Evolutionary conservation across 2,329 filamentous ascomycete species (phyloP), one percentile per base, ranked within the genome.

Genomic region (Coniochaeta prunicola): DNA sequence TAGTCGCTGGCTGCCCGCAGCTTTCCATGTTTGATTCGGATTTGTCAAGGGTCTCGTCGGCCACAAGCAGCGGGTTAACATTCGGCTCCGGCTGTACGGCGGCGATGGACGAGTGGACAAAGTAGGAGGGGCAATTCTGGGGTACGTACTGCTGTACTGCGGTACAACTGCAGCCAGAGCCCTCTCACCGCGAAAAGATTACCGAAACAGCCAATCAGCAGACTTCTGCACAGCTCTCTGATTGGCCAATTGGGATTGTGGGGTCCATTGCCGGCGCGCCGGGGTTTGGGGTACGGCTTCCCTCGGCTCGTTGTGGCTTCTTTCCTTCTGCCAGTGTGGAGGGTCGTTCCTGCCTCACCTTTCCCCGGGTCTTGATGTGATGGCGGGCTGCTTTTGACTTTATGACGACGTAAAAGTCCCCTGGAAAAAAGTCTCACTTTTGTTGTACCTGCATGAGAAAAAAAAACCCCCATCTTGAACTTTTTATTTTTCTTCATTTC

Each of bases 71-170:
- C 45, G 45, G 45, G 45, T 50, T 26, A 50, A 50, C 45, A 26
- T 50, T 50, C 45, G 45, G 45, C 45, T 50, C 45, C 45, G 45
- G 45, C 24, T 50, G 45, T 50, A 50, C 45, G 45, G 40, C n/a
- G n/a, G 13, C 45, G 45, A 30, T 30, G 45, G 45, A 50, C 8
- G 13, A 28, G 26, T 50, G 45, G 45, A n/a, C n/a, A n/a, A n/a
- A n/a, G n/a, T n/a, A n/a, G n/a, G n/a, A 50, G 45, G 45, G 24
- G 45, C 45, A 50, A 50, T 21, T 48, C 42, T 48, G n/a, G n/a
- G n/a, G n/a, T n/a, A n/a, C n/a, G n/a, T n/a, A n/a, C n/a, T n/a
- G n/a, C 15, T 34, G 8, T 34, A 15, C 8, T 34, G 33, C 33
- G 33, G 15, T 8, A 15, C 8, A 34, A 34, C 8, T 34, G 33